Base-by-base conservation (phyloP, 1,284 basidiomycete genomes). In the Leccinum pachyderme region DNA sequence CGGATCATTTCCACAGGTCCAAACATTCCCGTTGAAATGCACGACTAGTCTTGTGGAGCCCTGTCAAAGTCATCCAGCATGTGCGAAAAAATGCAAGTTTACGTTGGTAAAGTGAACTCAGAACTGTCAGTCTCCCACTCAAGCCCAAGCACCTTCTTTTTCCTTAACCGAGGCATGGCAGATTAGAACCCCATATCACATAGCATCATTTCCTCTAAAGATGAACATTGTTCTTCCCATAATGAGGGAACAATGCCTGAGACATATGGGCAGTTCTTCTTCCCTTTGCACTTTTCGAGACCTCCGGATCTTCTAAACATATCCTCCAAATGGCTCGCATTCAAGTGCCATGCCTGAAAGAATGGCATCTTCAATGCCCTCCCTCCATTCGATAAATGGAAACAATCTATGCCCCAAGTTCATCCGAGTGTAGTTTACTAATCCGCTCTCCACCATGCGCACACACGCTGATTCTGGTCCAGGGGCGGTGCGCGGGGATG, bases 171-270 rank as follows among this genome's bases (percentile, higher is more conserved):
- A 64, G 50, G 55, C 52, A 52, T 33, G 44, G 53, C 62, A 64
- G 62, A 62, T 64, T 39, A 59, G 54, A 45, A 28, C 25, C 43
- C 25, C 44, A 45, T n/a, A 45, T 45, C 25, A 18, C 18, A 45
- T 60, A 37, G 22, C 39, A 43, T 43, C 39, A 24, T 46, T 57
- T 13, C 57, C 50, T 49, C 60, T 51, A 56, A 58, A 56, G 44
- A 48, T 45, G 59, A 53, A 66, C 66, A 60, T 68, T 68, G 67
- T 60, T 50, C 58, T 65, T 72, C 24, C 68, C 65, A 62, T 68
- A 69, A 66, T 18, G 24, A 64, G 70, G 56, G 56, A 59, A 72
- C 69, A 68, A 65, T 56, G 65, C 3, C 51, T 58, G 64, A 63
- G 64, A 66, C 63, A 57, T 48, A 35, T n/a, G 12, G 39, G 39